Percentiles rank a stretch among this genome's conserved stretches.
These are phyloP conservation scores for Trichoderma polysporum DNA, from an alignment of 2,329 filamentous ascomycete genomes.

Conservation along the genomic window DNA sequence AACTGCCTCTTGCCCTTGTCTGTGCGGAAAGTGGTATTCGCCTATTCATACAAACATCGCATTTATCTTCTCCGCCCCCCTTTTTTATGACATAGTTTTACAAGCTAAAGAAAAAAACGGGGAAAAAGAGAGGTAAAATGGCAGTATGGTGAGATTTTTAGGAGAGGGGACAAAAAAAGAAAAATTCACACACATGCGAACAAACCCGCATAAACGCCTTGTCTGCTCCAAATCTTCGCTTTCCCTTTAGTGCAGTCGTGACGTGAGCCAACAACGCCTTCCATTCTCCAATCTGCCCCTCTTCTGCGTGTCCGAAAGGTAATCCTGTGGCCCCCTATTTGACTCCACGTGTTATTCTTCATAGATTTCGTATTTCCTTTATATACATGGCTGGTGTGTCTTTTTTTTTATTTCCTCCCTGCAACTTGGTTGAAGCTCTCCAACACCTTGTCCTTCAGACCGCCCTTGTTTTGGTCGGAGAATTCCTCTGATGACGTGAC, in stretches of 20 bases:
- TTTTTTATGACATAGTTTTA: neutral
- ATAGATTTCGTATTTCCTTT: neutral
- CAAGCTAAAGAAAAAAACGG: neutral
- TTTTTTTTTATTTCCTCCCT: conserved; percentile 31
- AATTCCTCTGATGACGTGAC: conserved; percentile 17
- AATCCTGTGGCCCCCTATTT: neutral
- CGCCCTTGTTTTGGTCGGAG: conserved; percentile 25
- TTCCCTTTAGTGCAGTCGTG: conserved; percentile 1
- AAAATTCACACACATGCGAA: neutral
- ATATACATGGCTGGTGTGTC: neutral
- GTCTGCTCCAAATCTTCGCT: conserved; percentile 9
- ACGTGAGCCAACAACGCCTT: conserved; percentile 12
- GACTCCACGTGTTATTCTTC: neutral
- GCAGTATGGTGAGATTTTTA: neutral
- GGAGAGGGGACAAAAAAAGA: neutral
- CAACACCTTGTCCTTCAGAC: conserved; percentile 42
- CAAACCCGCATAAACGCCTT: conserved; percentile 3
- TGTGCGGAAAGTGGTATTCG: conserved; percentile 8
- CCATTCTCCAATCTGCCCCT: neutral
- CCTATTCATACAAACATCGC: conserved; percentile 12
- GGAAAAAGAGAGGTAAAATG: neutral
- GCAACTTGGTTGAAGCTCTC: conserved; percentile 42
- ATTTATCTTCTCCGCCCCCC: neutral
- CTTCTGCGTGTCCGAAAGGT: neutral
- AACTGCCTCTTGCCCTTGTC: neutral